These are phyloP conservation scores for Mollisia scopiformis DNA, from an alignment of 2,329 filamentous ascomycete genomes.

Conservation along the genomic window DNA sequence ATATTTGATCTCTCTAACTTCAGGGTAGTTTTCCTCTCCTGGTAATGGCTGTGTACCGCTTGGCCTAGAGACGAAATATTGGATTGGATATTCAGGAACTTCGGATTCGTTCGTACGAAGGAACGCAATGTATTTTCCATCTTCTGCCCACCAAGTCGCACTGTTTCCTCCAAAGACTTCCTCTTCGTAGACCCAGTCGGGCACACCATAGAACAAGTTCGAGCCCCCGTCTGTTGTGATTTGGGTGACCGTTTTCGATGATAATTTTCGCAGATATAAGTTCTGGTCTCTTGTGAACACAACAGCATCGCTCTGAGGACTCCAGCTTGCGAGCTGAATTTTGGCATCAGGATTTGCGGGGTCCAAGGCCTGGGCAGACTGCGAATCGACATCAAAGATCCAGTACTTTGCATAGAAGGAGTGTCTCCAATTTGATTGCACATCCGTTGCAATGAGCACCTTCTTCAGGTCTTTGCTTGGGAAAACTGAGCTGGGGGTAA, in stretches of 20 bases:
- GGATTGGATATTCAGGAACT: conserved; percentile 88
- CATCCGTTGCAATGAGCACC: conserved; percentile 78
- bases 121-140: conserved; percentile 89
- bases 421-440: conserved; percentile 82
- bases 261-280: conserved; percentile 75
- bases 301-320: conserved; percentile 81
- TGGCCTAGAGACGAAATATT: conserved; percentile 89
- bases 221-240: conserved; percentile 87
- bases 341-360: conserved; percentile 64
- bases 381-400: conserved; percentile 86
- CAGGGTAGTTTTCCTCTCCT: conserved; percentile 87
- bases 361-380: conserved; percentile 77
- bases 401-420: conserved; percentile 87
- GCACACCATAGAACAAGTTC: conserved; percentile 92
- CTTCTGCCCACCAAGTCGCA: conserved; percentile 93
- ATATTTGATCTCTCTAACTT: conserved; percentile 92
- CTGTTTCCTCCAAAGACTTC: conserved; percentile 80
- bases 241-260: conserved; percentile 45
- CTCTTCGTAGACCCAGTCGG: conserved; percentile 94
- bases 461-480: conserved; percentile 85
- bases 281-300: conserved; percentile 94
- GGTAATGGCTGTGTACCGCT: conserved; percentile 69
- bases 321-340: conserved; percentile 88
- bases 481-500: conserved; percentile 64
- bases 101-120: conserved; percentile 90